phyloP scores from a whole-genome alignment of 2,329 filamentous ascomycete species.

The Aureobasidium sp. region DNA sequence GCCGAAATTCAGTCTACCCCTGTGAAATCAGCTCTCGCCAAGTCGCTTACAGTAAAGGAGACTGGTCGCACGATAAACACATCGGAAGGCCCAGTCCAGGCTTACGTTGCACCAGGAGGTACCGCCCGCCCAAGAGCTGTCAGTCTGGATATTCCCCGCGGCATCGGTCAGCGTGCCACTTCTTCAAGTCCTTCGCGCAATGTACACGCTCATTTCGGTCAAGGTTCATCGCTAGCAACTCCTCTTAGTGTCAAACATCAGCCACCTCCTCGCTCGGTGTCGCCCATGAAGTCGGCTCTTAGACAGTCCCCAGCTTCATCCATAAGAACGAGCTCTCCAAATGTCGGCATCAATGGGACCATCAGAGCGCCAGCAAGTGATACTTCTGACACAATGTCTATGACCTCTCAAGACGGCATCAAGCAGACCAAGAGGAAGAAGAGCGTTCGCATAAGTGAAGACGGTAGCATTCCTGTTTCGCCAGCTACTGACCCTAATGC shows the following conservation, averaged over 20 bases:
- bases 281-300: slow-evolving; percentile 69
- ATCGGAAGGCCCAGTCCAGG: slow-evolving; percentile 23
- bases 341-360: slow-evolving; percentile 33
- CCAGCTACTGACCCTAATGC: slow-evolving; percentile 32
- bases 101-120: slow-evolving; percentile 20
- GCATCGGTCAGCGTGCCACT: slow-evolving; percentile 23
- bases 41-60: not conserved
- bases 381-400: slow-evolving; percentile 50
- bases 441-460: slow-evolving; percentile 66
- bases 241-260: slow-evolving; percentile 55
- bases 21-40: not conserved
- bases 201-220: slow-evolving; percentile 57
- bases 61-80: slow-evolving; percentile 19
- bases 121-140: slow-evolving; percentile 23
- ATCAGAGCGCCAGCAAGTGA: slow-evolving; percentile 49
- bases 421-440: slow-evolving; percentile 43
- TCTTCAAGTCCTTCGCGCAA: slow-evolving; percentile 54
- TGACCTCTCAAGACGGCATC: slow-evolving; percentile 29
- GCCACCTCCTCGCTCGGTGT: slow-evolving; percentile 63
- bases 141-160: slow-evolving; percentile 29
- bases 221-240: slow-evolving; percentile 48
- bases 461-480: slow-evolving; percentile 50
- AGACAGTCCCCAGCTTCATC: slow-evolving; percentile 56
- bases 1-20: slow-evolving; percentile 14
- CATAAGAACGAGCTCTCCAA: slow-evolving; percentile 37